These are phyloP conservation scores for Neofusicoccum laricinum DNA, from an alignment of 2,329 filamentous ascomycete genomes.

Conservation along the genomic window DNA sequence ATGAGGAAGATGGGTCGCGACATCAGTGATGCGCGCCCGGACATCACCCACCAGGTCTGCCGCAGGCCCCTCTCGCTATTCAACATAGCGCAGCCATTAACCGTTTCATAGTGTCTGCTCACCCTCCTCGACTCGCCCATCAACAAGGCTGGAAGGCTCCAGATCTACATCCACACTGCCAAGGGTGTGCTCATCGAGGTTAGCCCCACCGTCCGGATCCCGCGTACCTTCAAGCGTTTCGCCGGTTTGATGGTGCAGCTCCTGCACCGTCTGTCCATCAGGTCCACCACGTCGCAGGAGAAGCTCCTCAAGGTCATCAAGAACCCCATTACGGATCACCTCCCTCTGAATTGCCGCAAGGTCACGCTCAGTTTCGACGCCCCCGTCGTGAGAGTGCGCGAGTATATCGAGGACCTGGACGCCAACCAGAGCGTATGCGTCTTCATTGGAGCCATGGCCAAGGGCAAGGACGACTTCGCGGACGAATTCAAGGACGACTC, in stretches of 20 bases:
- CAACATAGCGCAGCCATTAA: slow-evolving; percentile 11
- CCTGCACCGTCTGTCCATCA: slow-evolving; percentile 90
- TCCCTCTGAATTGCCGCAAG: slow-evolving; percentile 96
- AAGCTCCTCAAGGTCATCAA: slow-evolving; percentile 97
- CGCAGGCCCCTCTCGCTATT: slow-evolving; percentile 19
- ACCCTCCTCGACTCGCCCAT: slow-evolving; percentile 96
- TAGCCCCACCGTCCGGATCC: slow-evolving; percentile 95
- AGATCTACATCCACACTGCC: slow-evolving; percentile 98
- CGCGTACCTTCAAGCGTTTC: slow-evolving; percentile 97
- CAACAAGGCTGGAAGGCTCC: slow-evolving; percentile 96
- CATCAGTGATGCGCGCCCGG: slow-evolving; percentile 94
- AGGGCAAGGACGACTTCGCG: slow-evolving; percentile 92
- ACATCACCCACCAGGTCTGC: slow-evolving; percentile 96
- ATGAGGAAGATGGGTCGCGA: slow-evolving; percentile 99
- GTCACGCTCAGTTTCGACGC: slow-evolving; percentile 95
- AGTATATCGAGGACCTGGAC: slow-evolving; percentile 78
- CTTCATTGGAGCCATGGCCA: slow-evolving; percentile 98
- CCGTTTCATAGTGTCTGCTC: slow-evolving; percentile 74
- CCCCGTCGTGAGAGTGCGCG: slow-evolving; percentile 78
- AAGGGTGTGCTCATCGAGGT: slow-evolving; percentile 98
- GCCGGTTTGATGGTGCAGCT: slow-evolving; percentile 98
- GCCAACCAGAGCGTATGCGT: slow-evolving; percentile 93
- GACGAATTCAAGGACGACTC: slow-evolving; percentile 94
- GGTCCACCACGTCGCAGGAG: slow-evolving; percentile 94
- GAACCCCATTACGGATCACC: slow-evolving; percentile 95